Conservation (phyloP, 2,329 filamentous ascomycete genomes). For the Penicillium sp. region DNA sequence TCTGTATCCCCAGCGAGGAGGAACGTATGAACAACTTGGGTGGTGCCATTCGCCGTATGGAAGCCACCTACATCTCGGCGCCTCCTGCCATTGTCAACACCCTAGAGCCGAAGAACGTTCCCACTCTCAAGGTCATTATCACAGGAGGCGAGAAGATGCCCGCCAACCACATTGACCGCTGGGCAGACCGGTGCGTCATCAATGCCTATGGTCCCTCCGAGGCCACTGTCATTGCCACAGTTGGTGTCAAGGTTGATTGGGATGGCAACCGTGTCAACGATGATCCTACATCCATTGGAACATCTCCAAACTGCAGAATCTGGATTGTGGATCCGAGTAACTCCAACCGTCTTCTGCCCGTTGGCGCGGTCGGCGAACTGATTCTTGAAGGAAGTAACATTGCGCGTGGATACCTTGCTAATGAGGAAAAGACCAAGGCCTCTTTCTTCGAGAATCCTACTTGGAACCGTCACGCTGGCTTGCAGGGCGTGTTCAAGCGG, state of each 20-base stretch:
- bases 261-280: conserved; percentile 31
- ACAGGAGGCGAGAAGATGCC: conserved; percentile 50
- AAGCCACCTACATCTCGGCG: conserved; percentile 55
- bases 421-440: conserved; percentile 35
- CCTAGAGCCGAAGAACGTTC: conserved; percentile 46
- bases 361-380: conserved; percentile 51
- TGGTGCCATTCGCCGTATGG: conserved; percentile 52
- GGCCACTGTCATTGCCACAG: conserved; percentile 37
- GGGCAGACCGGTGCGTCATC: conserved; percentile 46
- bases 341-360: conserved; percentile 39
- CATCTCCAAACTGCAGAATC: conserved; percentile 33
- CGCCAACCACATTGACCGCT: conserved; percentile 45
- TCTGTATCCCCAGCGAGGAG: conserved; percentile 57
- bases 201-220: conserved; percentile 49
- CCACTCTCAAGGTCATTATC: conserved; percentile 45
- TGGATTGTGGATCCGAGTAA: conserved; percentile 45
- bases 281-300: conserved; percentile 38
- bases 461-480: conserved; percentile 29
- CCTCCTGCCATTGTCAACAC: conserved; percentile 60
- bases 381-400: conserved; percentile 49
- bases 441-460: conserved; percentile 37
- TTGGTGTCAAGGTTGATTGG: conserved; percentile 33
- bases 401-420: conserved; percentile 46
- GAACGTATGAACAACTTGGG: conserved; percentile 54
- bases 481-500: conserved; percentile 24